A percentile compares a stretch with the other conserved stretches of the same genome.
phyloP scores from a whole-genome alignment of 2,329 filamentous ascomycete species.

The Pseudocercospora vitis region DNA sequence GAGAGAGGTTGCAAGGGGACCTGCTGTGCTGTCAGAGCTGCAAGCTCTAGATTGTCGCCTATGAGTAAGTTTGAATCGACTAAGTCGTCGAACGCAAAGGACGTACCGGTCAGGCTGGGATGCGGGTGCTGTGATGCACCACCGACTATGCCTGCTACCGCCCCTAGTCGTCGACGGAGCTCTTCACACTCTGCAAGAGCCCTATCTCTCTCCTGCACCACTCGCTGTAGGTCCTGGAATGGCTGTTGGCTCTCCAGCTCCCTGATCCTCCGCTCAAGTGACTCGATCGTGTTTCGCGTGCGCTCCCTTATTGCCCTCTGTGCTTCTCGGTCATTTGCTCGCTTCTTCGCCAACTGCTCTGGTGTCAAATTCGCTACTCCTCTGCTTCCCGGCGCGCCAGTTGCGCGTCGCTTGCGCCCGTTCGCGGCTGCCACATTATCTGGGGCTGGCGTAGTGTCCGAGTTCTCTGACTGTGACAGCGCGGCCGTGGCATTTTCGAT shows the following conservation, averaged over 20 bases:
- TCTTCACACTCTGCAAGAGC: slow-evolving; percentile 78
- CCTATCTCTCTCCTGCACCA: slow-evolving; percentile 65
- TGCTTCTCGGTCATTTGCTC: slow-evolving; percentile 86
- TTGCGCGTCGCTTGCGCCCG: slow-evolving; percentile 38
- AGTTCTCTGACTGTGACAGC: slow-evolving; percentile 9
- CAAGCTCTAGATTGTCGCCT: slow-evolving; percentile 44
- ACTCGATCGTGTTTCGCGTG: slow-evolving; percentile 76
- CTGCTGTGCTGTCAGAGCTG: slow-evolving; percentile 48
- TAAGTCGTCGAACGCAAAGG: slow-evolving; percentile 26
- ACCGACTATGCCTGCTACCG: slow-evolving; percentile 33
- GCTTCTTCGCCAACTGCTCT: slow-evolving; percentile 84
- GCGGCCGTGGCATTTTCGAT: slow-evolving; percentile 41
- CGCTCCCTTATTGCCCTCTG: slow-evolving; percentile 82
- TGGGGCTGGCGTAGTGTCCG: slow-evolving; percentile 23
- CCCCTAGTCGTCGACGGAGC: slow-evolving; percentile 63
- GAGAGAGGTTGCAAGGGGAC: slow-evolving; percentile 41
- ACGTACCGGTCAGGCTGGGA: slow-evolving; percentile 35
- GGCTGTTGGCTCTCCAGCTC: slow-evolving; percentile 78
- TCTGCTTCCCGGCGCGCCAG: slow-evolving; percentile 49
- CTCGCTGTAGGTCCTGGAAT: slow-evolving; percentile 78
- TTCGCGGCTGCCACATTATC: slow-evolving; percentile 26
- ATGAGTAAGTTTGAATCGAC: slow-evolving; percentile 34
- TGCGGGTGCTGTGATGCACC: slow-evolving; percentile 21
- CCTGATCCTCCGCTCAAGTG: slow-evolving; percentile 68
- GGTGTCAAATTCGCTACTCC: slow-evolving; percentile 85